phyloP scores from a whole-genome alignment of 441 rosid species.

The Croton laevigatus region DNA sequence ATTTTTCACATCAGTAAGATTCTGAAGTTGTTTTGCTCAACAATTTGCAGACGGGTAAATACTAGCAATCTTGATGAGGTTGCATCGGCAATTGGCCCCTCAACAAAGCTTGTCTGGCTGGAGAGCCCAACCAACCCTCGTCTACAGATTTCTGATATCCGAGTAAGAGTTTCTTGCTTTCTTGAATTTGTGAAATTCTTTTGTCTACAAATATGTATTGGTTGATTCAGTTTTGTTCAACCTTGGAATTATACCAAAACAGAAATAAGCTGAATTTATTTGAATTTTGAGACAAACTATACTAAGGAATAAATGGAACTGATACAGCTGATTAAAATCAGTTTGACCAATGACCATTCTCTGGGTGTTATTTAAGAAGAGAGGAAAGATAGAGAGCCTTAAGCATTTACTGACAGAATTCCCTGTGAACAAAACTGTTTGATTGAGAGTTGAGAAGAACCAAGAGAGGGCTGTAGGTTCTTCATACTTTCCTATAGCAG shows the following conservation, averaged over 20 bases:
- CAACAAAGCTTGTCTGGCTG: constrained; percentile 89
- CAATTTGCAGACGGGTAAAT: constrained; percentile 67
- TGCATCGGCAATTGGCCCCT: constrained; percentile 72
- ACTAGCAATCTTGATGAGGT: constrained; percentile 66
- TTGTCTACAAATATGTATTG: neutral
- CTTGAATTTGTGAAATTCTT: neutral
- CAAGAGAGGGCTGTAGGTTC: too few relatives aligned
- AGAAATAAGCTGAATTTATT: neutral
- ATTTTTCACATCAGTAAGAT: constrained; percentile 13
- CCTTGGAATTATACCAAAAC: neutral
- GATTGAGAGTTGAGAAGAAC: neutral
- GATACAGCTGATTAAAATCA: neutral
- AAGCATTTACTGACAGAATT: neutral
- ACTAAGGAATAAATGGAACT: neutral
- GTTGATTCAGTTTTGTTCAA: neutral
- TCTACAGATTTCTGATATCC: constrained; percentile 82
- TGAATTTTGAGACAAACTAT: neutral
- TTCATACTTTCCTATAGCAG: too few relatives aligned
- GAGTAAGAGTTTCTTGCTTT: constrained; percentile 40
- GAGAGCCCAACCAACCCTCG: constrained; percentile 97
- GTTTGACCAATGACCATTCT: neutral
- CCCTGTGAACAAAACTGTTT: neutral
- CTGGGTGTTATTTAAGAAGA: neutral
- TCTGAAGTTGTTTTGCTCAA: constrained; percentile 17
- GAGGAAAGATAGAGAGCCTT: neutral